Evolutionary conservation across 148 eudicot species (phyloP).

Genomic region (Rhododendron ferrugineum): DNA sequence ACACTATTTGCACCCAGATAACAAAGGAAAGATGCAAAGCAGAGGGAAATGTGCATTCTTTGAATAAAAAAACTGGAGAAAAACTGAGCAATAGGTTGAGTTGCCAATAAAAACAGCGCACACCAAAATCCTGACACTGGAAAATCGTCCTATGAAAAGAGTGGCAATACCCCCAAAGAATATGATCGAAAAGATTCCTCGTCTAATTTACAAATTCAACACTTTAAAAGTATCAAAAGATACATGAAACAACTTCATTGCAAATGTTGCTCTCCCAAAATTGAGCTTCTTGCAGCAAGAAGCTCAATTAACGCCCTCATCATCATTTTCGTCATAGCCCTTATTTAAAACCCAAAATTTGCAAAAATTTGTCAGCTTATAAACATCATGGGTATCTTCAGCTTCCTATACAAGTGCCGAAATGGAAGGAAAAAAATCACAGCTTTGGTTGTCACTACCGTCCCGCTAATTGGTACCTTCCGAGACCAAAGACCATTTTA

Average conservation of each 20-base stretch:
- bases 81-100: background rate
- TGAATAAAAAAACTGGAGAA: background rate
- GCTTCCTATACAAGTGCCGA: background rate
- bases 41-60: background rate
- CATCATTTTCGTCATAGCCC: background rate
- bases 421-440: background rate
- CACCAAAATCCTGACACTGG: background rate
- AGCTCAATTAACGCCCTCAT: background rate
- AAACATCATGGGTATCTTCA: background rate
- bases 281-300: background rate
- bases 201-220: background rate
- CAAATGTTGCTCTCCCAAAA: background rate
- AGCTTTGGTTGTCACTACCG: background rate
- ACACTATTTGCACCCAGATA: background rate
- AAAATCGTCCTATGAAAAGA: background rate
- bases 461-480: background rate
- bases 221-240: background rate
- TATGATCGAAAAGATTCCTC: background rate
- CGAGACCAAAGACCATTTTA: background rate
- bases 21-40: background rate
- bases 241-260: background rate
- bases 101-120: background rate
- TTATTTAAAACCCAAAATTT: background rate
- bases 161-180: background rate
- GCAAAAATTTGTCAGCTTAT: background rate